Percentiles rank a stretch among this genome's conserved stretches.
These are phyloP conservation scores for Aspergillus asperescens DNA, from an alignment of 495 filamentous ascomycete species.

Conservation along the genomic window DNA sequence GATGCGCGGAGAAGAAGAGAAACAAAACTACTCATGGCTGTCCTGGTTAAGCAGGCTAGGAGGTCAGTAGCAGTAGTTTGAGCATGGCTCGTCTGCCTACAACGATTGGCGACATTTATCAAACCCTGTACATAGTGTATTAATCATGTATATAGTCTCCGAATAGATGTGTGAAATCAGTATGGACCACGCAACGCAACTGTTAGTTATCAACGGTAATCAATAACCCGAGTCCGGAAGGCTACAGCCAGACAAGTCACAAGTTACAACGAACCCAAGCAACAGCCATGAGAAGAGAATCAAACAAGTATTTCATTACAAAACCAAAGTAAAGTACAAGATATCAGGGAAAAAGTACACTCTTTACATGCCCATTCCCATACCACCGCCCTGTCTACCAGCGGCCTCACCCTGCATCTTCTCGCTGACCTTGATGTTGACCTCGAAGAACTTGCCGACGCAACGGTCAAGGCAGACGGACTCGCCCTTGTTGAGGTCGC, in stretches of 20 bases:
- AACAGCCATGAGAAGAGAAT: background rate
- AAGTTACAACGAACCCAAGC: background rate
- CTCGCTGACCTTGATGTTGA: conserved; percentile 87
- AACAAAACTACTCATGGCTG: conserved; percentile 54
- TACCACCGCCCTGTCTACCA: conserved; percentile 38
- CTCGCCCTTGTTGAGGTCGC: conserved; percentile 96
- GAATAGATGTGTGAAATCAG: conserved; percentile 11
- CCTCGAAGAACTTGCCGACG: conserved; percentile 95
- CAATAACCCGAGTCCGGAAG: no score
- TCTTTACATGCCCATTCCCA: conserved; percentile 49
- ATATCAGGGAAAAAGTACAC: background rate
- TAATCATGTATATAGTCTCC: conserved; percentile 24
- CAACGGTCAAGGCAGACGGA: conserved; percentile 96
- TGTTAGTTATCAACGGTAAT: no score
- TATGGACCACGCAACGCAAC: conserved; percentile 5
- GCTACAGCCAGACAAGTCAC: background rate
- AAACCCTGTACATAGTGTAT: conserved; percentile 10
- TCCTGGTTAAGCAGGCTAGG: conserved; percentile 42
- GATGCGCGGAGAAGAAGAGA: conserved; percentile 56
- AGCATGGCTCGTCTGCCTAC: background rate
- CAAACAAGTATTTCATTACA: conserved; percentile 4
- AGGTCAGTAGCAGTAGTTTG: conserved; percentile 19
- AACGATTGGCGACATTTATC: background rate
- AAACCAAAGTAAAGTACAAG: conserved; percentile 7
- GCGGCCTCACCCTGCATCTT: conserved; percentile 68